phyloP scores from a whole-genome alignment of 2,329 filamentous ascomycete species.

The Byssothecium circinans region DNA sequence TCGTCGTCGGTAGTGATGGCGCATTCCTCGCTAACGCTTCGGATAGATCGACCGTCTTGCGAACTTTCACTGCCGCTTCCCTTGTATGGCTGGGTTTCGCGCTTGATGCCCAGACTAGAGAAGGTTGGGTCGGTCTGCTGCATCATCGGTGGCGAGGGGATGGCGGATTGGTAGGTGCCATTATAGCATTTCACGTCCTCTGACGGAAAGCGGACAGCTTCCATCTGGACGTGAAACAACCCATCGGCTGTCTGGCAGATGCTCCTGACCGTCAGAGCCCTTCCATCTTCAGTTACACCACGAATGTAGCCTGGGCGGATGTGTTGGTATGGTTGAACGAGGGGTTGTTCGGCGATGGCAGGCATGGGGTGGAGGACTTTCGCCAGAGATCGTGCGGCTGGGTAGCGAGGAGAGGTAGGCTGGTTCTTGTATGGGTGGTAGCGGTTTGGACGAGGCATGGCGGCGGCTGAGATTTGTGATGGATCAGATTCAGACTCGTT shows the following conservation, averaged over 20 bases:
- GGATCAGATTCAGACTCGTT: slow-evolving; percentile 1
- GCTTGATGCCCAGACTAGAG: slow-evolving; percentile 1
- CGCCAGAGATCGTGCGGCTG: not conserved
- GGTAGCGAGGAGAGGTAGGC: slow-evolving; percentile 4
- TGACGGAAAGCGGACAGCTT: slow-evolving; percentile 12
- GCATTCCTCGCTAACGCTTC: slow-evolving; percentile 1
- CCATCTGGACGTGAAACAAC: slow-evolving; percentile 12
- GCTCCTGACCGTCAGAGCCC: not conserved
- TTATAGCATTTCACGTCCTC: slow-evolving; percentile 2
- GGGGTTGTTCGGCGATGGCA: not conserved
- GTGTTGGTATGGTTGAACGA: slow-evolving; percentile 2
- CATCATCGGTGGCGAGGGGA: not conserved
- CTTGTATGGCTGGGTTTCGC: not conserved
- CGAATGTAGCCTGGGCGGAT: slow-evolving; percentile 7
- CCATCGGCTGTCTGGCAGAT: slow-evolving; percentile 13
- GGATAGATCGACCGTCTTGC: not conserved
- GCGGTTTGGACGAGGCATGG: slow-evolving; percentile 15
- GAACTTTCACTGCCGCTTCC: not conserved
- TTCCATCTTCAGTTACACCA: slow-evolving; percentile 1
- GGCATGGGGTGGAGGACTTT: not conserved
- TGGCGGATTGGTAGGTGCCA: not conserved
- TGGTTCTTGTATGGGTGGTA: slow-evolving; percentile 10
- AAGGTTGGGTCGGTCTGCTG: slow-evolving; percentile 1
- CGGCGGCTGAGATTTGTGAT: slow-evolving; percentile 9
- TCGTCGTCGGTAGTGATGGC: not conserved